A percentile compares a stretch with the other conserved stretches of the same genome.
Evolutionary conservation across 1,139 yeast genomes (phyloP).

Genomic region (Eremothecium sinecaudum): DNA sequence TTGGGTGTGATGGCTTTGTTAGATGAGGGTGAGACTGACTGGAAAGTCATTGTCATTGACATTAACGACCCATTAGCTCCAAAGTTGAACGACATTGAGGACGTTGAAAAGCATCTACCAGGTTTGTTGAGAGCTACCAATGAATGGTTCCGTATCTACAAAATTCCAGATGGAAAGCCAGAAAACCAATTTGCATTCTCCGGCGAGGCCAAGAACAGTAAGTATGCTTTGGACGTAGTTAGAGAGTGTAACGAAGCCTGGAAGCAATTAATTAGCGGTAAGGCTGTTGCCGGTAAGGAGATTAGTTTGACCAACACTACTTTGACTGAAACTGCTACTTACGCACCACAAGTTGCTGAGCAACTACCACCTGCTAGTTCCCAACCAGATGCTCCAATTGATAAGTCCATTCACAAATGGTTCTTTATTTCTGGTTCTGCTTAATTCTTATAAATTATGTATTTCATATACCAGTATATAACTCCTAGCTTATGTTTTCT

Average conservation of each 20-base stretch:
- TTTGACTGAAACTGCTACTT: constrained; percentile 47
- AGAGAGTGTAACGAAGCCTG: constrained; percentile 66
- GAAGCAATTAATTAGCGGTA: constrained; percentile 48
- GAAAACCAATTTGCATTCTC: constrained; percentile 77
- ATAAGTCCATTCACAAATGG: constrained; percentile 96
- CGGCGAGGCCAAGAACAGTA: constrained; percentile 67
- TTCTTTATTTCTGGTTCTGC: constrained; percentile 90
- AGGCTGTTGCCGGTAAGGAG: constrained; percentile 38
- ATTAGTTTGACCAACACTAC: constrained; percentile 70
- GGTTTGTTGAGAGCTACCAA: constrained; percentile 74
- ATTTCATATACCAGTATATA: constrained; percentile 1
- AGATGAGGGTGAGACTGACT: constrained; percentile 90
- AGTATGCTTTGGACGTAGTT: constrained; percentile 63
- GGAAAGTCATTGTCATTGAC: constrained; percentile 80
- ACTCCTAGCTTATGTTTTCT: no score
- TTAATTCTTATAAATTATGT: constrained; percentile 24
- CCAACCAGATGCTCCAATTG: constrained; percentile 84
- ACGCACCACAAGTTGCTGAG: constrained; percentile 40
- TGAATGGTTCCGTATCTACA: constrained; percentile 88
- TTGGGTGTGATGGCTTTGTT: constrained; percentile 79
- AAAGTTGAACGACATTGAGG: constrained; percentile 63
- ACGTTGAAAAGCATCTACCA: constrained; percentile 67
- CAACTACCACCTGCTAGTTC: constrained; percentile 63
- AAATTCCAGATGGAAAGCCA: constrained; percentile 86
- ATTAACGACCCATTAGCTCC: constrained; percentile 67